Conservation (phyloP, 164 flowering plant genomes). For the Stephania japonica region DNA sequence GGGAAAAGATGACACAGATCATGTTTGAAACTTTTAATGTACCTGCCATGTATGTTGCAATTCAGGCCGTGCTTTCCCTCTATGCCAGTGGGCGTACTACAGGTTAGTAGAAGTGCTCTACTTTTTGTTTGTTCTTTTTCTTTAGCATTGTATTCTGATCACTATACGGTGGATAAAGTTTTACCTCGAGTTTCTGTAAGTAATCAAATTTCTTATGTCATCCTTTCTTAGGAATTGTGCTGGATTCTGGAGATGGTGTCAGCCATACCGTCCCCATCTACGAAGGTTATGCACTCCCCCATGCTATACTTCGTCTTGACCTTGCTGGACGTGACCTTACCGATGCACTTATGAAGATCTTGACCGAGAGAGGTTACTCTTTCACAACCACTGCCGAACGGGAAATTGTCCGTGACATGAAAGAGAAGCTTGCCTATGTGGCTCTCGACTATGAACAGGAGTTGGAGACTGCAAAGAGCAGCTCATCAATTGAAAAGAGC, state of each 20-base stretch:
- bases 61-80: conserved; percentile 65
- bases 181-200: background rate
- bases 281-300: conserved; percentile 74
- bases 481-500: conserved; percentile 68
- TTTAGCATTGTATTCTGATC: background rate
- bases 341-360: conserved; percentile 58
- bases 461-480: conserved; percentile 54
- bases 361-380: conserved; percentile 66
- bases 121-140: background rate
- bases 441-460: conserved; percentile 75
- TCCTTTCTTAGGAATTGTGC: conserved; percentile 49
- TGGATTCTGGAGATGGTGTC: conserved; percentile 75
- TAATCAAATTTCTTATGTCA: background rate
- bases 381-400: conserved; percentile 79
- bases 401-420: conserved; percentile 73
- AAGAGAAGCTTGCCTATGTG: conserved; percentile 61
- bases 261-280: conserved; percentile 73
- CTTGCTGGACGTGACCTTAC: conserved; percentile 71
- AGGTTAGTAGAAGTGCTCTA: conserved; percentile 28
- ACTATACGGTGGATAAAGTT: background rate
- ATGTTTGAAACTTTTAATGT: conserved; percentile 73
- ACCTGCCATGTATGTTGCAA: conserved; percentile 78
- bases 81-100: conserved; percentile 82
- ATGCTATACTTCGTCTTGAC: conserved; percentile 74
- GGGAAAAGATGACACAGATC: conserved; percentile 78